A percentile compares a stretch with the other conserved stretches of the same genome.
These are phyloP conservation scores for Rhodofomes roseus DNA, from an alignment of 1,284 basidiomycete species.

Conservation along the genomic window DNA sequence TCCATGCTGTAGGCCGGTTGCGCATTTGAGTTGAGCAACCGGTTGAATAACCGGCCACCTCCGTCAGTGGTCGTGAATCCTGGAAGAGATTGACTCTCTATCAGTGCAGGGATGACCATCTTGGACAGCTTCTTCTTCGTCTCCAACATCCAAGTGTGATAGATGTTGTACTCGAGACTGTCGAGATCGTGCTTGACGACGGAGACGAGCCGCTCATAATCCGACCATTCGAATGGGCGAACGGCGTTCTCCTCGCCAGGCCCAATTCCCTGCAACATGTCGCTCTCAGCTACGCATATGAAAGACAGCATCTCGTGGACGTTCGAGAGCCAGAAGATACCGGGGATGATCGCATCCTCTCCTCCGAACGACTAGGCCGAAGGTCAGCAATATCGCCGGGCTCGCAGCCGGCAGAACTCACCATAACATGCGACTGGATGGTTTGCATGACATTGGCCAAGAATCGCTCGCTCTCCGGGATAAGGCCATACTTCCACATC, in stretches of 20 bases:
- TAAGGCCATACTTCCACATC: conserved; percentile 99
- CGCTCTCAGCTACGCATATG: conserved; percentile 96
- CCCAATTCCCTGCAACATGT: conserved; percentile 97
- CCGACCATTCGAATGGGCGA: conserved; percentile 94
- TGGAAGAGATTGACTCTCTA: conserved; percentile 96
- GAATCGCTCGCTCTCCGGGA: conserved; percentile 96
- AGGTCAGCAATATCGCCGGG: conserved; percentile 4
- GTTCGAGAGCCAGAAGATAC: conserved; percentile 99
- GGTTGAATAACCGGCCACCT: conserved; percentile 89
- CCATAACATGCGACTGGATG: conserved; percentile 98
- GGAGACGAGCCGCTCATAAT: conserved; percentile 94
- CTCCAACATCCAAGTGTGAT: conserved; percentile 99
- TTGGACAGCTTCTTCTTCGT: conserved; percentile 95
- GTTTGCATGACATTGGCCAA: conserved; percentile 99
- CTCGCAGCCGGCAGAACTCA: conserved; percentile 36
- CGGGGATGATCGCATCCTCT: conserved; percentile 94
- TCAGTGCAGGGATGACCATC: conserved; percentile 98
- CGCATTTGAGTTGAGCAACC: conserved; percentile 81
- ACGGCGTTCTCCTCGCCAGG: conserved; percentile 92
- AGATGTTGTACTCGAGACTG: conserved; percentile 99
- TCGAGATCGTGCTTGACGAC: conserved; percentile 99
- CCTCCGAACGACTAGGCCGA: conserved; percentile 74
- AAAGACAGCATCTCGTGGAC: conserved; percentile 99
- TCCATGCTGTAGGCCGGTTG: conserved; percentile 98
- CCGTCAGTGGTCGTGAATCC: conserved; percentile 97